Evolutionary conservation across 1,284 basidiomycete species (phyloP), one percentile per base, ranked within the genome.

Genomic region (Quambalaria eucalypti): DNA sequence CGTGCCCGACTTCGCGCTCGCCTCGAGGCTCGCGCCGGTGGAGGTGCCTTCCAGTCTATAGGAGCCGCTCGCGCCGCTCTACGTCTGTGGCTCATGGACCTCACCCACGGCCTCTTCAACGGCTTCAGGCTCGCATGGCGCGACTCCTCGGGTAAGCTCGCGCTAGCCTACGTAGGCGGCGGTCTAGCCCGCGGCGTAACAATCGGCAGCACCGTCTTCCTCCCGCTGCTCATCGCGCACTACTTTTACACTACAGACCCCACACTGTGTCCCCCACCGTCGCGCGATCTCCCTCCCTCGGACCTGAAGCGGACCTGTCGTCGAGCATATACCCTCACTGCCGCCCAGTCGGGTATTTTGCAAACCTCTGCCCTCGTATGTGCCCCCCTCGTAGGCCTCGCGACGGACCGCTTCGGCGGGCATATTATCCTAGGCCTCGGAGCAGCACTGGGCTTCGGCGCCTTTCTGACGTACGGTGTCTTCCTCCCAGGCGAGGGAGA

Each of bases 131-230:
- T 57, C 28, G 55, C 50, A 1, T 19, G 30, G 3, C 23, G 51
- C n/a, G 53, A 56, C 44, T 9, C 14, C 21, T n/a, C 36, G 36
- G 36, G 36, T 39, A 14, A 21, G 5, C 16, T 39, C 21, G 36
- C 10, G 21, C 53, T 68, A 57, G 64, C 64, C 2, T 68, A 68
- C 31, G 53, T 68, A 9, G 64, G 66, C 6, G 66, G 66, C 5
- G 59, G 59, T 4, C 51, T 68, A 28, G 66, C 66, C 6, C 42
- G 66, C 39, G 61, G 61, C 0, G 61, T 60, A 51, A 68, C 66
- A 2, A 68, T 68, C n/a, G 66, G 59, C 36, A 68, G 64, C 0
- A 68, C 66, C 9, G 62, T 66, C 10, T 66, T 68, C 49, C 48
- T 68, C n/a, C 66, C 66, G 14, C 55, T 68, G n/a, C 55, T 66